Conservation (phyloP, 2,329 filamentous ascomycete species). For the Scedosporium aurantiacum region DNA sequence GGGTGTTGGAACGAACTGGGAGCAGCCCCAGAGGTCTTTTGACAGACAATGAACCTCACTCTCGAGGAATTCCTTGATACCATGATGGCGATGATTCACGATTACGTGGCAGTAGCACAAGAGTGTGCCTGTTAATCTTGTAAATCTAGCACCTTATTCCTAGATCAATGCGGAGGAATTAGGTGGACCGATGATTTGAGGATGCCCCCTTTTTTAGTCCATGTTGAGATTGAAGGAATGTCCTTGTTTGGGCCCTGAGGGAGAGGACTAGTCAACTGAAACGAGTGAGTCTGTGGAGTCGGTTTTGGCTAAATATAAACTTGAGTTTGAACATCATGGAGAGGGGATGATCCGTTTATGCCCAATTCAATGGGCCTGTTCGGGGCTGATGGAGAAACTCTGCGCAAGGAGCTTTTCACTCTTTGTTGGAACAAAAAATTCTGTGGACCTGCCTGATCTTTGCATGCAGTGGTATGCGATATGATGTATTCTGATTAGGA, state of each 20-base stretch:
- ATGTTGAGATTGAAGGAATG: neutral
- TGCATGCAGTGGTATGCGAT: neutral
- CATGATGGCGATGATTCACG: too few species aligned
- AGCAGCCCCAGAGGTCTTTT: too few species aligned
- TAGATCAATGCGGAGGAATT: neutral
- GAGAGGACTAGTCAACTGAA: neutral
- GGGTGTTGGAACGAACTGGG: too few species aligned
- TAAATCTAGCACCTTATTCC: neutral
- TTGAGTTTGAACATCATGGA: slow-evolving; percentile 4
- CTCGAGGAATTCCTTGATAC: too few species aligned
- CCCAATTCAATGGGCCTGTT: neutral
- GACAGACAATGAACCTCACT: too few species aligned
- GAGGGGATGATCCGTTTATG: slow-evolving; percentile 1
- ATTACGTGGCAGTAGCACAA: too few species aligned
- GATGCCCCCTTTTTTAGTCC: neutral
- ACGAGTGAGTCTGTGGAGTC: neutral
- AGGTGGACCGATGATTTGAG: neutral
- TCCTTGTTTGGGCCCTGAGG: neutral
- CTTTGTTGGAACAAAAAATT: neutral
- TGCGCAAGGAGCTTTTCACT: neutral
- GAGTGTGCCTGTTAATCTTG: neutral
- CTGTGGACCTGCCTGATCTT: neutral
- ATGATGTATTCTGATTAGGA: neutral
- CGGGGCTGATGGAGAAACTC: neutral
- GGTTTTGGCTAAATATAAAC: slow-evolving; percentile 7